These are phyloP conservation scores for Petrea volubilis DNA, from an alignment of 257 asterid species.

Conservation along the genomic window DNA sequence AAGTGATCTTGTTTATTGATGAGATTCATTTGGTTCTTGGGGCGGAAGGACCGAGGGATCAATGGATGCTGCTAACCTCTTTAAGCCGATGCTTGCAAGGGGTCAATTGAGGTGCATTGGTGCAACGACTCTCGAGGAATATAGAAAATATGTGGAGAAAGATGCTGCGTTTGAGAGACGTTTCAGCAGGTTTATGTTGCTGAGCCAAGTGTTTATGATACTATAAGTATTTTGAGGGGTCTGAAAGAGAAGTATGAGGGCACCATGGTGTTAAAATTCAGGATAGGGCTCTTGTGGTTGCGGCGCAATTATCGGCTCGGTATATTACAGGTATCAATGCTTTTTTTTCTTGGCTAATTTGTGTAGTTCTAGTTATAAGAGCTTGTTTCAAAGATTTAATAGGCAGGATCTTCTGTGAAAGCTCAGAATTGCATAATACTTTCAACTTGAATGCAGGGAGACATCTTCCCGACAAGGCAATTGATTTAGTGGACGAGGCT, in stretches of 20 bases:
- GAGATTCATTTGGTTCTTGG: constrained; percentile 70
- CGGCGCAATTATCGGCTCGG: constrained; percentile 63
- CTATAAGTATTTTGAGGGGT: constrained; percentile 70
- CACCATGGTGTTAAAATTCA: constrained; percentile 80
- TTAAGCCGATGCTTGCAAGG: constrained; percentile 83
- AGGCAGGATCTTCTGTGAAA: no score
- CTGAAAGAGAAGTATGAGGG: constrained; percentile 76
- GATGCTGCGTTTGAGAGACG: constrained; percentile 83
- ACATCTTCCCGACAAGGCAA: constrained; percentile 77
- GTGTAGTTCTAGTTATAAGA: not conserved
- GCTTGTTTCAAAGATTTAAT: no score
- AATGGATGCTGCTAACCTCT: constrained; percentile 70
- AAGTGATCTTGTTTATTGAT: constrained; percentile 65
- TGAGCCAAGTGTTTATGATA: constrained; percentile 67
- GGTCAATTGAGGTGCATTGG: constrained; percentile 76
- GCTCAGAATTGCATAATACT: no score
- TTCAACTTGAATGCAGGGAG: constrained; percentile 46
- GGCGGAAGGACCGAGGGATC: constrained; percentile 74
- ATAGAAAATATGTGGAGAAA: constrained; percentile 68
- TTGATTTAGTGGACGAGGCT: constrained; percentile 71
- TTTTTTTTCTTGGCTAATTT: no score
- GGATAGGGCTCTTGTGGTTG: constrained; percentile 71
- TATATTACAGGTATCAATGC: no score
- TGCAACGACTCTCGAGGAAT: constrained; percentile 68
- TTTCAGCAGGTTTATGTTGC: constrained; percentile 78